Conservation (phyloP, 2,329 filamentous ascomycete species). For the Orbilia quercus region DNA sequence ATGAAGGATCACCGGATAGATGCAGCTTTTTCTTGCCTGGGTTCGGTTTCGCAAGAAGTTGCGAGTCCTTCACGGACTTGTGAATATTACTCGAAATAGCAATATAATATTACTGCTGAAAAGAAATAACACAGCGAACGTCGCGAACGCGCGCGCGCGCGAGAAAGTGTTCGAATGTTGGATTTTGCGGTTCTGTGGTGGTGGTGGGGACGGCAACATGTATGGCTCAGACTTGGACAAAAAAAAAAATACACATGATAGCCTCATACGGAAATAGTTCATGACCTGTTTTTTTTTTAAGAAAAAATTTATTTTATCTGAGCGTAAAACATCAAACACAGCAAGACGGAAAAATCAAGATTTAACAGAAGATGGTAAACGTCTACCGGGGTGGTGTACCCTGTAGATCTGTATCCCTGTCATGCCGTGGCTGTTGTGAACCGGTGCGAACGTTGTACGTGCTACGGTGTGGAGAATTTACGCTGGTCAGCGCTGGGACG, state of each 20-base stretch:
- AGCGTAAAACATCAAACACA: not conserved
- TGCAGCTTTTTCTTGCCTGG: not conserved
- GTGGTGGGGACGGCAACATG: constrained; percentile 14
- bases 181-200: not conserved
- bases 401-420: constrained; percentile 14
- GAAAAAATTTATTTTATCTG: too few relatives aligned
- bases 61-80: not conserved
- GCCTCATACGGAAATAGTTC: constrained; percentile 55
- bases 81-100: constrained; percentile 8
- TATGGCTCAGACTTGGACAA: not conserved
- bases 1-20: constrained; percentile 11
- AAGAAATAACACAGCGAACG: too few relatives aligned
- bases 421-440: too few relatives aligned
- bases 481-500: not conserved
- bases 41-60: not conserved
- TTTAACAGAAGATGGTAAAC: constrained; percentile 21
- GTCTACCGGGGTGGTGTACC: constrained; percentile 5
- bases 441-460: too few relatives aligned
- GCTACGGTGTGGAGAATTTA: constrained; percentile 17
- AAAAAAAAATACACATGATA: constrained; percentile 54
- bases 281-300: constrained; percentile 46
- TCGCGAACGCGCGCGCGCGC: not conserved
- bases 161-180: too few relatives aligned
- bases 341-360: constrained; percentile 2
- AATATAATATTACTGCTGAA: too few relatives aligned